phyloP scores from a whole-genome alignment of 2,329 filamentous ascomycete species.

The Trichoderma citrinoviride region DNA sequence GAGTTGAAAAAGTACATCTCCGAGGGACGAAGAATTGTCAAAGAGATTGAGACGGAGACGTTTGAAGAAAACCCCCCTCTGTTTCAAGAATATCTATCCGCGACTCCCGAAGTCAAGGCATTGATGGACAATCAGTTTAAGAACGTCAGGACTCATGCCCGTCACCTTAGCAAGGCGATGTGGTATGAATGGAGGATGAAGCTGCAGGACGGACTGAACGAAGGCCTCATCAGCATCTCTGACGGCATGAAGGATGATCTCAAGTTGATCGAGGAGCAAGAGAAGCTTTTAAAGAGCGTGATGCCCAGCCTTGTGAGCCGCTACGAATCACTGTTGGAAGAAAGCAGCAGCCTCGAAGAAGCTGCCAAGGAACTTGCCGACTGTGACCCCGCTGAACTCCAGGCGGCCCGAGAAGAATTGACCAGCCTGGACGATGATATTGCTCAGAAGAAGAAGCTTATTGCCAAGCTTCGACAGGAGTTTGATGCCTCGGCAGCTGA shows the following conservation, averaged over 20 bases:
- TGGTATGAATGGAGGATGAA: constrained; percentile 99
- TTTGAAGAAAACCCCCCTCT: constrained; percentile 86
- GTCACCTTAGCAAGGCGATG: constrained; percentile 87
- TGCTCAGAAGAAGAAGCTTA: constrained; percentile 63
- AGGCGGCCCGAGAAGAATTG: constrained; percentile 68
- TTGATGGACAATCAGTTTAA: constrained; percentile 97
- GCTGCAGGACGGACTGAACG: constrained; percentile 74
- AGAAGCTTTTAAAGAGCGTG: constrained; percentile 63
- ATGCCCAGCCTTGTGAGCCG: constrained; percentile 64
- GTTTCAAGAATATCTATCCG: constrained; percentile 87
- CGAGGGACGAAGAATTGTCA: constrained; percentile 84
- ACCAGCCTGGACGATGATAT: constrained; percentile 64
- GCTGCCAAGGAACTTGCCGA: constrained; percentile 72
- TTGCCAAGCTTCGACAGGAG: constrained; percentile 65
- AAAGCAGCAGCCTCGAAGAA: constrained; percentile 66
- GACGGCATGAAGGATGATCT: constrained; percentile 77
- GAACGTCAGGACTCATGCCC: constrained; percentile 90
- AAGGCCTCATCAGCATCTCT: constrained; percentile 72
- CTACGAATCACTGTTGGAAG: constrained; percentile 58
- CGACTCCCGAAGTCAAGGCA: constrained; percentile 74
- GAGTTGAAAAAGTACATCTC: constrained; percentile 97
- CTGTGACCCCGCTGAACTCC: constrained; percentile 77
- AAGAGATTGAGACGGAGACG: constrained; percentile 85
- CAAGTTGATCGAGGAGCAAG: constrained; percentile 62
- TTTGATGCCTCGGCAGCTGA: constrained; percentile 63